Evolutionary conservation across 2,329 filamentous ascomycete species (phyloP), one percentile per base, ranked within the genome.

Genomic region (Botrytis galanthina): DNA sequence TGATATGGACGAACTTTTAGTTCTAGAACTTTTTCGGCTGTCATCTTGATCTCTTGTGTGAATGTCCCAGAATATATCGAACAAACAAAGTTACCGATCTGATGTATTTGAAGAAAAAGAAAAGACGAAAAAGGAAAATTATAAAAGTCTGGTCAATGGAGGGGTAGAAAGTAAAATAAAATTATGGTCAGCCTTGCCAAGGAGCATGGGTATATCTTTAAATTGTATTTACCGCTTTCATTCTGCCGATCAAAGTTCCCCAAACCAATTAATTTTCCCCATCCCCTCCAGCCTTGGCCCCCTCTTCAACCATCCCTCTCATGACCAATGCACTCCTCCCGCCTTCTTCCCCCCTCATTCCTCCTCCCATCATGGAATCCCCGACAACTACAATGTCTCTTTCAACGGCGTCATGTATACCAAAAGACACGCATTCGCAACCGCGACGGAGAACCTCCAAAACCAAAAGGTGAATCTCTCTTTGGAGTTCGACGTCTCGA

Each of bases 241-340:
- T 64, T 64, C 61, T 64, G 61, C 61, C 61, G 51, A 64, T 32
- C n/a, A 46, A n/a, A 62, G 32, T 62, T 18, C 66, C 20, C 35
- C n/a, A 68, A 68, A n/a, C 48, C 66, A 68, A 57, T 46, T 60
- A 73, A 71, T 64, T 70, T 71, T 59, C 42, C 60, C 60, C 57
- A 20, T 32, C 22, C 20, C 70, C 32, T 72, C 51, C 68, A 73
- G 72, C 74, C 72, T 70, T 72, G 70, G 29, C 48, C 46, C 64
- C 44, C 57, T 29, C 62, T 42, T 26, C 62, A 60, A 54, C 20
- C 62, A 67, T 46, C 37, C 39, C 29, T 54, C 54, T 46, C 37
- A 60, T 39, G 20, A 42, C 84, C 84, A 81, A 85, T 85, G 84
- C 83, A 81, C 80, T 80, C 80, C 79, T 81, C 81, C 80, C 82